Percentiles rank a stretch among this genome's conserved stretches.
Conservation (phyloP, 75 land plant species). For the Picea sitchensis region DNA sequence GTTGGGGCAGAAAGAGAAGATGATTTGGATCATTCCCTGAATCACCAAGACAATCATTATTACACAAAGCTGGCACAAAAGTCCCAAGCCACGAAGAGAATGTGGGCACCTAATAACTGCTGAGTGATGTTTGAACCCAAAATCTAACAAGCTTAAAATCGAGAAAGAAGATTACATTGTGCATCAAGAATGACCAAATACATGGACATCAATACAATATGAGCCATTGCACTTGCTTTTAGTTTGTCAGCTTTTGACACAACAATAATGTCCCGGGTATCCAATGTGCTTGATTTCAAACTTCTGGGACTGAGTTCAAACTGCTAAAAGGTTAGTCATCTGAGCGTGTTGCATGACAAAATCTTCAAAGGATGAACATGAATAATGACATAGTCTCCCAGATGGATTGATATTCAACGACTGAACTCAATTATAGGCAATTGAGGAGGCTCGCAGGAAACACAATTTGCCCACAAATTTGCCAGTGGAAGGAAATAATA, state of each 20-base stretch:
- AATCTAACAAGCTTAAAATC: too few species aligned
- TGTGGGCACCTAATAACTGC: too few species aligned
- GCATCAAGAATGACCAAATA: too few species aligned
- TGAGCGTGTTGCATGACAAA: background rate
- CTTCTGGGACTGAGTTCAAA: background rate
- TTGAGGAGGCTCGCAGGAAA: constrained; percentile 7
- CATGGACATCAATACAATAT: too few species aligned
- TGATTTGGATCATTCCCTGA: too few species aligned
- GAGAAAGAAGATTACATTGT: too few species aligned
- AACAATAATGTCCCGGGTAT: background rate
- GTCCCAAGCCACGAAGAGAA: too few species aligned
- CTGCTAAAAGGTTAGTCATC: background rate
- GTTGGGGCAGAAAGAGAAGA: too few species aligned
- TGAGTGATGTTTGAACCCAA: too few species aligned
- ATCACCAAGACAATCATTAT: too few species aligned
- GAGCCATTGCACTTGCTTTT: background rate
- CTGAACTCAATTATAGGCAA: constrained; percentile 10
- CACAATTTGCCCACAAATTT: constrained; percentile 12
- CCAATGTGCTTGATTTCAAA: constrained; percentile 2
- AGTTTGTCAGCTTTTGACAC: background rate
- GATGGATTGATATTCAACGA: background rate
- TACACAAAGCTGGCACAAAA: too few species aligned
- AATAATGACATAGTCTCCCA: background rate
- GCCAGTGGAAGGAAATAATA: constrained; percentile 6
- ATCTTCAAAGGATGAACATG: background rate